Evolutionary conservation across 371 early-diverging fungal species (phyloP).

Genomic region (Sporodiniella umbellata): DNA sequence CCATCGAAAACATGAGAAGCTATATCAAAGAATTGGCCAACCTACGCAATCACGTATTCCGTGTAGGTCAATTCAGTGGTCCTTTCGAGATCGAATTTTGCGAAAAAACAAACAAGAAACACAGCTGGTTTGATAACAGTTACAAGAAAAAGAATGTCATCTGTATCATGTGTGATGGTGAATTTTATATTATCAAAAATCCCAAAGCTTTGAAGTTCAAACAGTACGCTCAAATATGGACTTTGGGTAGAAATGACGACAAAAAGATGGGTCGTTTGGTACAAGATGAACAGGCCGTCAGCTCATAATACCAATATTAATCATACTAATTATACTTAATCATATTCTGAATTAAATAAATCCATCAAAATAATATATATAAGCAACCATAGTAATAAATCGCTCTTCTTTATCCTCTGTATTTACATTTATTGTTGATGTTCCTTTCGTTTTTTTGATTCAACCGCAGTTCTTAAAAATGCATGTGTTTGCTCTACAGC

Average conservation of each 20-base stretch:
- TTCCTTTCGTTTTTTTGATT: constrained; percentile 56
- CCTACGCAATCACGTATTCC: constrained; percentile 37
- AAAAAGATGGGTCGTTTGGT: constrained; percentile 28
- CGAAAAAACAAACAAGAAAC: not conserved
- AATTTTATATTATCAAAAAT: constrained; percentile 56
- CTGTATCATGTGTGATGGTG: constrained; percentile 67
- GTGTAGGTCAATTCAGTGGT: constrained; percentile 25
- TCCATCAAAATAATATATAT: no score
- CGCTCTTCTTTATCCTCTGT: not conserved
- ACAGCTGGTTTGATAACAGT: constrained; percentile 2
- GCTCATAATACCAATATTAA: no score
- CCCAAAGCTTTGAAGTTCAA: constrained; percentile 48
- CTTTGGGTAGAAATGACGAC: constrained; percentile 41
- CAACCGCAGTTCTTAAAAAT: constrained; percentile 55
- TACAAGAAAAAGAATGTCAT: constrained; percentile 35
- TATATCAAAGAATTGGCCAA: constrained; percentile 46
- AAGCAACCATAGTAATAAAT: not conserved
- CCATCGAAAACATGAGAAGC: constrained; percentile 27
- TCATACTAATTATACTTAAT: no score
- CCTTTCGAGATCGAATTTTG: constrained; percentile 36
- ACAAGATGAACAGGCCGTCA: constrained; percentile 20
- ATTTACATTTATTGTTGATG: constrained; percentile 32
- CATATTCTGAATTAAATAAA: no score
- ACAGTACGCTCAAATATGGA: constrained; percentile 56
- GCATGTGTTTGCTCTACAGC: constrained; percentile 54